phyloP scores from a whole-genome alignment of 2,329 filamentous ascomycete species.

The Escovopsis sp. region DNA sequence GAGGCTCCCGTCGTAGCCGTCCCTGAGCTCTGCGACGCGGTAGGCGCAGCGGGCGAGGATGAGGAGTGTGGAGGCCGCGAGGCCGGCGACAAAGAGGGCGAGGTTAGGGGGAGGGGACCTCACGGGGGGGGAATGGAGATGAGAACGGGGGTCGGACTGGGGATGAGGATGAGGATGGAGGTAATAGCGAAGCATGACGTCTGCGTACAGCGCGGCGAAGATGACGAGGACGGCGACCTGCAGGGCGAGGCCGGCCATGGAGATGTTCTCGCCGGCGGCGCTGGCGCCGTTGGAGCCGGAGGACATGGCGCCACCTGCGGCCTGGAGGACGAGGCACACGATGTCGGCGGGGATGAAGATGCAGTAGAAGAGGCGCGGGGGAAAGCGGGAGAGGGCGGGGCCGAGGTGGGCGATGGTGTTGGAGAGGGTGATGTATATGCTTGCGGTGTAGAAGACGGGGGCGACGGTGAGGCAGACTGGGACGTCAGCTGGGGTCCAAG shows the following conservation, averaged over 20 bases:
- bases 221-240: constrained; percentile 40
- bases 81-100: constrained; percentile 34
- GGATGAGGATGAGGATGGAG: constrained; percentile 2
- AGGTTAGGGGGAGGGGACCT: constrained; percentile 1
- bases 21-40: constrained; percentile 49
- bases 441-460: constrained; percentile 38
- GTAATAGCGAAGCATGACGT: constrained; percentile 33
- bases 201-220: constrained; percentile 33
- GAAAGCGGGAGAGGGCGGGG: constrained; percentile 27
- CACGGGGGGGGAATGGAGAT: no score
- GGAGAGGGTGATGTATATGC: constrained; percentile 49
- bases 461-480: constrained; percentile 39
- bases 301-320: constrained; percentile 39
- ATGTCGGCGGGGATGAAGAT: constrained; percentile 41
- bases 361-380: constrained; percentile 28
- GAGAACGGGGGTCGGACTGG: no score
- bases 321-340: constrained; percentile 42
- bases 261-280: constrained; percentile 22
- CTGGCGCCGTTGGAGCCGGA: constrained; percentile 25
- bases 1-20: constrained; percentile 43
- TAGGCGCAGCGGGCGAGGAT: constrained; percentile 50
- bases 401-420: constrained; percentile 26
- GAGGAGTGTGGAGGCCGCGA: constrained; percentile 38
- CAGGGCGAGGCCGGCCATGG: constrained; percentile 39
- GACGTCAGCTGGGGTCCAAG: background rate